phyloP scores from a whole-genome alignment of 176 grass and related monocot species.

The Lolium multiflorum region DNA sequence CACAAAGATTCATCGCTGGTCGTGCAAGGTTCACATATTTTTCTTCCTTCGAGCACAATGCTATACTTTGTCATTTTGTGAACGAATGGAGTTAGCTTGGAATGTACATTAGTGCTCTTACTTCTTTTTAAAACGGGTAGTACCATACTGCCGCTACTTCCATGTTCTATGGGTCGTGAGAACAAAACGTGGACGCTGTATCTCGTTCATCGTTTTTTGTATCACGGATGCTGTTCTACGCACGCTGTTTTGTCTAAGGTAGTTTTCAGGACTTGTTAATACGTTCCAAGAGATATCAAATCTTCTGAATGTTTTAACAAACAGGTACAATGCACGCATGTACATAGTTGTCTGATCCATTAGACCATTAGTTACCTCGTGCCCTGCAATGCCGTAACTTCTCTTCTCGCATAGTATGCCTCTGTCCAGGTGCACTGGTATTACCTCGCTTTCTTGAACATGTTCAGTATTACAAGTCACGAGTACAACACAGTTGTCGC shows the following conservation, averaged over 20 bases:
- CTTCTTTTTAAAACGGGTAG: neutral
- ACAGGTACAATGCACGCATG: neutral
- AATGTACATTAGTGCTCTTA: neutral
- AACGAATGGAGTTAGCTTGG: neutral
- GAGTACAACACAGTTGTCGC: neutral
- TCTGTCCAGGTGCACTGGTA: constrained; percentile 8
- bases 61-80: neutral
- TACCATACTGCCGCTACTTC: neutral
- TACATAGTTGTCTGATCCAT: neutral
- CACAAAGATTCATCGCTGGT: neutral
- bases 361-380: neutral
- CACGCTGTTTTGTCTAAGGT: neutral
- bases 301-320: constrained; percentile 20
- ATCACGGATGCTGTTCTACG: neutral
- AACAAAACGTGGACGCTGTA: constrained; percentile 32
- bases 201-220: neutral
- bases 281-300: neutral
- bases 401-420: neutral
- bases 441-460: neutral
- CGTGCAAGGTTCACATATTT: neutral
- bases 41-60: neutral
- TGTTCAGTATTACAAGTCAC: neutral
- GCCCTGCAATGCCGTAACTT: neutral
- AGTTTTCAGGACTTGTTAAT: neutral
- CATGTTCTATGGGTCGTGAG: neutral